Evolutionary conservation across 2,329 filamentous ascomycete species (phyloP).

Genomic region (Fusarium sp.): DNA sequence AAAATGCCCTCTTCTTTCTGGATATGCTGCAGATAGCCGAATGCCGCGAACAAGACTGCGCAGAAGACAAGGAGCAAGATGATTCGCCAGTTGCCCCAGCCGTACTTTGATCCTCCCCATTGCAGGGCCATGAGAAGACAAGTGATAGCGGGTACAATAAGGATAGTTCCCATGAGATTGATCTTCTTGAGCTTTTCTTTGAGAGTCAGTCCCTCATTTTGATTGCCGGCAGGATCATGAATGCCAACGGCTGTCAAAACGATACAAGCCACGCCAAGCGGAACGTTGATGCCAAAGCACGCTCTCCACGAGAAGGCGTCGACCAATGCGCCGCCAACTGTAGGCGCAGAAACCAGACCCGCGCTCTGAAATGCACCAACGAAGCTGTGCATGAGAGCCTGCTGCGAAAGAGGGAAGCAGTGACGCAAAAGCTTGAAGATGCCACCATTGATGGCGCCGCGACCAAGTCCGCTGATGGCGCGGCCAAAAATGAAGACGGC

Average conservation of each 20-base stretch:
- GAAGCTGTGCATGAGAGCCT: constrained; percentile 36
- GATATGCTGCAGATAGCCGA: constrained; percentile 33
- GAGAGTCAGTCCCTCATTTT: neutral
- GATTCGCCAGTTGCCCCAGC: constrained; percentile 39
- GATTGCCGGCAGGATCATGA: constrained; percentile 22
- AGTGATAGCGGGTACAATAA: constrained; percentile 32
- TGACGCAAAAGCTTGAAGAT: constrained; percentile 40
- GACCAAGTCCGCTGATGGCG: constrained; percentile 51
- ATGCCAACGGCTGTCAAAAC: constrained; percentile 30
- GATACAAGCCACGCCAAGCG: constrained; percentile 28
- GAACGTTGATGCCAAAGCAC: constrained; percentile 41
- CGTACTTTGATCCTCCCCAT: constrained; percentile 40
- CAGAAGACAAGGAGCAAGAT: constrained; percentile 30
- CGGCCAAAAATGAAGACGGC: constrained; percentile 52
- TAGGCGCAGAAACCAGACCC: constrained; percentile 34
- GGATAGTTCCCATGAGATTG: constrained; percentile 18
- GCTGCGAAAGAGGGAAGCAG: constrained; percentile 36
- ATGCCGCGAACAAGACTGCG: constrained; percentile 7
- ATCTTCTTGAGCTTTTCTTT: constrained; percentile 35
- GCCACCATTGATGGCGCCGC: constrained; percentile 40
- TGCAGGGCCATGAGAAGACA: constrained; percentile 41
- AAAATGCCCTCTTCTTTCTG: constrained; percentile 35
- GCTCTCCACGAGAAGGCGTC: constrained; percentile 40
- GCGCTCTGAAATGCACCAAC: constrained; percentile 35
- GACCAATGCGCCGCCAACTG: constrained; percentile 33